Evolutionary conservation across 1,284 basidiomycete species (phyloP), one percentile per base, ranked within the genome.

Genomic region (Melampsora abietis-canadensis): DNA sequence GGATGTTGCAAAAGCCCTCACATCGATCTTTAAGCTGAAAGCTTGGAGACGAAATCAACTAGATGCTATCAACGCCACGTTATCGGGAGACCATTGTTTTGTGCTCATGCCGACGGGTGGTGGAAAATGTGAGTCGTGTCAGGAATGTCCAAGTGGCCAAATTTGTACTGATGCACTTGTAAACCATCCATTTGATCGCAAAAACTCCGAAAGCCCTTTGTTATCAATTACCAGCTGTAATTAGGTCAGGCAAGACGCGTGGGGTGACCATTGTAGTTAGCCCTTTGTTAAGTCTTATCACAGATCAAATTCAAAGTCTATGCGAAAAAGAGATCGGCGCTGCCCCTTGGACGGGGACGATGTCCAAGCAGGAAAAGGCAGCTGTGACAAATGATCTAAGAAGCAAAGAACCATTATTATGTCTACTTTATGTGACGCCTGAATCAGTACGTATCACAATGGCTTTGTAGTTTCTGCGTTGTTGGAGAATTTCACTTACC

Each of bases 61-160:
- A 48, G 89, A 92, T 79, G 93, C 92, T 0, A 92, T 98, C 78
- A 87, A 88, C 66, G 89, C 89, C 2, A 89, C 91, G 0, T 84
- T 98, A 81, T 84, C 85, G 0, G 93, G 90, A 2, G 86, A 85
- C 64, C 94, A 98, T 80, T 92, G 94, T 15, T 94, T 98, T 78
- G 92, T 97, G 21, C 86, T 98, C 6, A 95, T 98, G 88, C 95
- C 96, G 0, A 98, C 95, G 0, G 95, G 95, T 34, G 95, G 94
- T 6, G 95, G 94, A 0, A 98, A 98, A 83, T 74, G 72, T 74
- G 44, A 61, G 72, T 67, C 8, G 21, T 31, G 30, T 40, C 79
- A 80, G 75, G 51, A 8, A 57, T 30, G n/a, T 48, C 51, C n/a
- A 40, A 12, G 7, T 40, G 8, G 37, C 37, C 37, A 40, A 44